A percentile compares a stretch with the other conserved stretches of the same genome.
Conservation (phyloP, 352 stramenopile species). For the Stramenopiles sp. region DNA sequence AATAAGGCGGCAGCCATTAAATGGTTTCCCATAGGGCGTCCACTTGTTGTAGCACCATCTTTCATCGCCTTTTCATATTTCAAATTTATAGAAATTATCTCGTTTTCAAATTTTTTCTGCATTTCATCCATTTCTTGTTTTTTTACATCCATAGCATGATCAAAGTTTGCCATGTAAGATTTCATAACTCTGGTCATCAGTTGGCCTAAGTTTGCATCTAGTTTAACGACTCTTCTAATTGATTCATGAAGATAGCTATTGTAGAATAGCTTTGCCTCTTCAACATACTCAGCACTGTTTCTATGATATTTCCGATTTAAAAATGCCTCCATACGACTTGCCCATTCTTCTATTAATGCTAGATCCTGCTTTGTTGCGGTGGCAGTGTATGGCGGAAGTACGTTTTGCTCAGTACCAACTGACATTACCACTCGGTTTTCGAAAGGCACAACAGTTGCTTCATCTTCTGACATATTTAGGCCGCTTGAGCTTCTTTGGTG, state of each 20-base stretch:
- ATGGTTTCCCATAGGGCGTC: neutral
- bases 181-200: neutral
- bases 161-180: neutral
- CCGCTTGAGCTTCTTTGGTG: neutral
- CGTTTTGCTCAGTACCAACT: neutral
- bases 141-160: neutral
- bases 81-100: too few relatives aligned
- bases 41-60: neutral
- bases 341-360: neutral
- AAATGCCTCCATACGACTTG: neutral
- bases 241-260: neutral
- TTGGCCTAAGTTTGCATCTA: neutral
- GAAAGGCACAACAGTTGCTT: neutral
- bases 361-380: neutral
- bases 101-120: neutral
- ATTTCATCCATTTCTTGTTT: neutral
- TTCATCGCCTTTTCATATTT: neutral
- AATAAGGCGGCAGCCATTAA: too few relatives aligned
- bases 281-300: neutral
- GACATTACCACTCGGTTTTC: neutral
- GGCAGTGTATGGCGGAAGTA: neutral
- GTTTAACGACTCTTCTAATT: neutral
- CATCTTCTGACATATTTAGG: neutral
- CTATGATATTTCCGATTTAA: neutral
- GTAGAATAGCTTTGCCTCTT: neutral